Base-by-base conservation (phyloP, 2,329 filamentous ascomycete genomes). In the Coleophoma cylindrospora region DNA sequence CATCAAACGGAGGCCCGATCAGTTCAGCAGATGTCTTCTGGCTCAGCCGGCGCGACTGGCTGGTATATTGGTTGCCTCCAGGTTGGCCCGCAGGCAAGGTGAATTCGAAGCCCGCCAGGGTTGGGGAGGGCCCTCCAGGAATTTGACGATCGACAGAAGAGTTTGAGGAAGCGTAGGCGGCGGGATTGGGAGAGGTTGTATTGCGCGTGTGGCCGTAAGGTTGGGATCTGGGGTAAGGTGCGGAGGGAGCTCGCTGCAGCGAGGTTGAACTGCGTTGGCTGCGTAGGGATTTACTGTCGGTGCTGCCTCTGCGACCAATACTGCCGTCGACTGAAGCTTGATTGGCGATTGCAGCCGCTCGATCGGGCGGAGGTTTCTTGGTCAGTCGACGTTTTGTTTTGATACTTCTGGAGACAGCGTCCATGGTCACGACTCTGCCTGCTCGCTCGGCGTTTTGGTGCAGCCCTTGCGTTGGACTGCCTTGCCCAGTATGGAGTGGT, bases 1-100 rank as follows among this genome's bases (percentile, higher is more conserved):
- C 76, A 78, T 85, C 81, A 66, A 85, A 85, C 40, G 81, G 81
- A 56, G 80, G 79, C 60, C 81, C 81, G 68, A 85, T 74, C 52
- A 85, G 70, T 57, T 84, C 81, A 66, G 83, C 79, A 49, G 78
- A 74, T 10, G 72, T 65, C 58, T 71, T 71, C 54, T 70, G 68
- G 54, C 66, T 70, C 61, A 77, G 68, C 44, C 65, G 64, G 57
- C 65, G 68, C 63, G 67, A 56, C 51, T 65, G 61, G 55, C 65
- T 65, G 36, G 68, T 68, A 49, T 60, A 59, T 53, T 63, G 67
- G 50, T 66, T 61, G 50, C 59, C 45, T 46, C 54, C 55, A 53
- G 50, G 50, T 49, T 52, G 50, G 43, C 51, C 52, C 14, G 54
- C 43, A 34, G 55, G 50, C 38, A 54, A 46, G 49, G 57, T 51